phyloP scores from a whole-genome alignment of 1,284 basidiomycete species.

The Fomitopsis betulina region DNA sequence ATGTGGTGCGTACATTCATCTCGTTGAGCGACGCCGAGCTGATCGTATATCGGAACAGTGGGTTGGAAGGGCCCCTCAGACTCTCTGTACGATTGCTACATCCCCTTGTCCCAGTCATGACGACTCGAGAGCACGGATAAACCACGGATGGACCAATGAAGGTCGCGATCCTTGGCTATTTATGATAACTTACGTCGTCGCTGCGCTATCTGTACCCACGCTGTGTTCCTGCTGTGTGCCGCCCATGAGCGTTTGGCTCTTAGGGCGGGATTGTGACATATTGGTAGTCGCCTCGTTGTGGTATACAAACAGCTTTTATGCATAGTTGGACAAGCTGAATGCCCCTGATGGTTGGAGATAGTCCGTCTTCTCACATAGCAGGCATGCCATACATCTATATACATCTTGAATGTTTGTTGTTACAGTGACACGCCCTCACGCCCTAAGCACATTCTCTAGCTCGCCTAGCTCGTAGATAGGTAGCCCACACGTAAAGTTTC shows the following conservation, averaged over 20 bases:
- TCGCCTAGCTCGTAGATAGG: conserved; percentile 20
- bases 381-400: no score
- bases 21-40: neutral
- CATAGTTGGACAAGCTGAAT: no score
- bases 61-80: conserved; percentile 20
- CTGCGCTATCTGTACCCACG: no score
- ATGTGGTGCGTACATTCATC: conserved; percentile 38
- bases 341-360: no score
- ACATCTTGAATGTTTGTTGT: no score
- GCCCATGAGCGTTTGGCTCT: neutral
- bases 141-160: neutral
- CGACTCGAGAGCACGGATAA: neutral
- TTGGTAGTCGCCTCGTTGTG: no score
- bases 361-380: no score
- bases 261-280: neutral
- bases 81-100: conserved; percentile 19
- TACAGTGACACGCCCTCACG: neutral
- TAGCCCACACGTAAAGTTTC: conserved; percentile 25
- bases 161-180: neutral
- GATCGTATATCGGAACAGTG: conserved; percentile 11
- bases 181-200: neutral
- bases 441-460: conserved; percentile 9
- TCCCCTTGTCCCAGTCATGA: conserved; percentile 6
- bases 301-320: no score
- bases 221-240: neutral